Evolutionary conservation across 192 early-diverging fungal genomes (phyloP).

Genomic region (Allomyces macrogynus): DNA sequence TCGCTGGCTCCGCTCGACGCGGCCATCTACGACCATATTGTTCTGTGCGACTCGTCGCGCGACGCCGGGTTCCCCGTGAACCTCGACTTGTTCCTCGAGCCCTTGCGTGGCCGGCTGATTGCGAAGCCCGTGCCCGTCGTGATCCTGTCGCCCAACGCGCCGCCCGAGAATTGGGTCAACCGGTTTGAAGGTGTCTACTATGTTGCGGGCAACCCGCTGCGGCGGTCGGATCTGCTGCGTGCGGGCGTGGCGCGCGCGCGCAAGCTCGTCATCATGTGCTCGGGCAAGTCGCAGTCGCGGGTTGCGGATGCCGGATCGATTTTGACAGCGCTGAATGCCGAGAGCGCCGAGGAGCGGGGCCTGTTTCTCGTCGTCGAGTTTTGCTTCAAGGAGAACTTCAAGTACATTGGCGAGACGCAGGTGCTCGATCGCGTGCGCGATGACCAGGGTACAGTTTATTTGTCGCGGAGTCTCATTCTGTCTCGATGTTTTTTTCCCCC

Average conservation of each 20-base stretch:
- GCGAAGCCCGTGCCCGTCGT: neutral
- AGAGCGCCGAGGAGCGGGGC: constrained; percentile 22
- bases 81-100: neutral
- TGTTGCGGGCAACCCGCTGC: neutral
- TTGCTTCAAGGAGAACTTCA: constrained; percentile 49
- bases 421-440: constrained; percentile 23
- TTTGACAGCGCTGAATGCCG: constrained; percentile 43
- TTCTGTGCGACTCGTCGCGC: neutral
- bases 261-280: neutral
- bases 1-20: neutral
- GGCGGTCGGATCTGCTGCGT: neutral
- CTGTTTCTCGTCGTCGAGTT: constrained; percentile 54
- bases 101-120: neutral
- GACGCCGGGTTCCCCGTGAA: neutral
- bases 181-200: neutral
- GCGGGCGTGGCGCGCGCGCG: neutral
- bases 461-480: too few species aligned
- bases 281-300: neutral
- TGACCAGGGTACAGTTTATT: constrained; percentile 12
- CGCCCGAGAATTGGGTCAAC: neutral
- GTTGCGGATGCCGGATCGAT: constrained; percentile 39
- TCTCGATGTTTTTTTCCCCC: too few species aligned
- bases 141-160: neutral
- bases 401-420: constrained; percentile 41
- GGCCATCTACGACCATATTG: neutral